These are phyloP conservation scores for Candida frijolesensis DNA, from an alignment of 1,139 yeast genomes.

Conservation along the genomic window DNA sequence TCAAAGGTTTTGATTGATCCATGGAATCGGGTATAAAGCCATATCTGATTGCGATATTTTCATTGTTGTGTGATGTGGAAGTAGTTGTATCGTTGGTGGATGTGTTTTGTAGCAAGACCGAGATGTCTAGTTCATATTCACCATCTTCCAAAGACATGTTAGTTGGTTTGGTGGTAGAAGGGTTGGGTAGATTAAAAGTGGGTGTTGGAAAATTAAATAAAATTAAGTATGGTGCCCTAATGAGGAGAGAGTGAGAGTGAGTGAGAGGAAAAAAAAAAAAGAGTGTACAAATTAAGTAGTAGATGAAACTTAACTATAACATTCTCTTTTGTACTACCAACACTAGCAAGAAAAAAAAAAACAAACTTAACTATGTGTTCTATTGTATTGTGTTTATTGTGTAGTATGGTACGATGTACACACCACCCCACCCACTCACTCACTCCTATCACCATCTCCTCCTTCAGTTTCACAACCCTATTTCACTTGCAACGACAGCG, in stretches of 20 bases:
- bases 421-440: no score
- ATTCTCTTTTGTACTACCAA: no score
- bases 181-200: background rate
- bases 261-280: background rate
- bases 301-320: no score
- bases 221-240: no score
- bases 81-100: conserved; percentile 10
- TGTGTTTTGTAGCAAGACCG: conserved; percentile 22
- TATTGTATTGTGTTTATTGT: no score
- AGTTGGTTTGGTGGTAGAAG: background rate
- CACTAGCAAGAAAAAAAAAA: no score
- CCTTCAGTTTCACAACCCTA: no score
- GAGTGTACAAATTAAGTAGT: no score
- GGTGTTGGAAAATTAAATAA: background rate
- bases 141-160: conserved; percentile 37
- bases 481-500: no score
- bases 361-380: no score
- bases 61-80: conserved; percentile 15
- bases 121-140: conserved; percentile 46
- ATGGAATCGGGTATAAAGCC: conserved; percentile 48
- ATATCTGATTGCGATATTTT: conserved; percentile 41
- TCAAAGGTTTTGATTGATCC: conserved; percentile 39
- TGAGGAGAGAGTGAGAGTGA: background rate
- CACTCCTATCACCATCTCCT: no score
- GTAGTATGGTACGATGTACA: no score